Conservation (phyloP, 108 stramenopile species). For the Discostella stelligeroides region DNA sequence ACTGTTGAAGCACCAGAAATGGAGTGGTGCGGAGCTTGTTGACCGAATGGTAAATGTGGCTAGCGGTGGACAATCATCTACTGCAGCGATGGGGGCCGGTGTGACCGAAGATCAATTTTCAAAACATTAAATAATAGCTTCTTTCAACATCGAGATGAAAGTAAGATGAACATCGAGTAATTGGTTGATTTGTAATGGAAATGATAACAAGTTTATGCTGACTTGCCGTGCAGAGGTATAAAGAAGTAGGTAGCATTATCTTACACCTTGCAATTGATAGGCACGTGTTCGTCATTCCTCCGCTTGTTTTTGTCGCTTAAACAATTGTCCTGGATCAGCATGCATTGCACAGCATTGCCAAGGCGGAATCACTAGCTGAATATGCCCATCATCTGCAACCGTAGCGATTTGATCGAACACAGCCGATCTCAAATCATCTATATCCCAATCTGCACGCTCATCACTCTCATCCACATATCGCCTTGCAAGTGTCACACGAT, state of each 20-base stretch:
- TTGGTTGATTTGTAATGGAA: too few relatives aligned
- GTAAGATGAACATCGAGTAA: too few relatives aligned
- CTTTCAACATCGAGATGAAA: too few relatives aligned
- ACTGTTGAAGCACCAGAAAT: conserved; percentile 92
- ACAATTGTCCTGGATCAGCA: conserved; percentile 17
- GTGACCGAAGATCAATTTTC: conserved; percentile 90
- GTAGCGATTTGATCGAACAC: conserved; percentile 50
- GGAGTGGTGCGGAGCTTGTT: conserved; percentile 95
- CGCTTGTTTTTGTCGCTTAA: conserved; percentile 27
- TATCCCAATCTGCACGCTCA: conserved; percentile 54
- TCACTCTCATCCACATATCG: conserved; percentile 62
- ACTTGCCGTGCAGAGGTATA: background rate
- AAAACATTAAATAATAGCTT: conserved; percentile 44
- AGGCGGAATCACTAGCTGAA: conserved; percentile 48
- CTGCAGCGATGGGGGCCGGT: conserved; percentile 93
- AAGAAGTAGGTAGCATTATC: too few relatives aligned
- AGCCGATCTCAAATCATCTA: conserved; percentile 49
- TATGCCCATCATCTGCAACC: conserved; percentile 27
- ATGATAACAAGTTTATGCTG: background rate
- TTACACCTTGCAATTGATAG: too few relatives aligned
- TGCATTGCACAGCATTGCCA: conserved; percentile 61
- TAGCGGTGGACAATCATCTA: conserved; percentile 87
- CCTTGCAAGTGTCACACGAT: conserved; percentile 61
- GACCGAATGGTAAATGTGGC: conserved; percentile 92
- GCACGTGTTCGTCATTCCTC: background rate